Evolutionary conservation across 2,329 filamentous ascomycete species (phyloP), one percentile per base, ranked within the genome.

Genomic region (Lojkania enalia): DNA sequence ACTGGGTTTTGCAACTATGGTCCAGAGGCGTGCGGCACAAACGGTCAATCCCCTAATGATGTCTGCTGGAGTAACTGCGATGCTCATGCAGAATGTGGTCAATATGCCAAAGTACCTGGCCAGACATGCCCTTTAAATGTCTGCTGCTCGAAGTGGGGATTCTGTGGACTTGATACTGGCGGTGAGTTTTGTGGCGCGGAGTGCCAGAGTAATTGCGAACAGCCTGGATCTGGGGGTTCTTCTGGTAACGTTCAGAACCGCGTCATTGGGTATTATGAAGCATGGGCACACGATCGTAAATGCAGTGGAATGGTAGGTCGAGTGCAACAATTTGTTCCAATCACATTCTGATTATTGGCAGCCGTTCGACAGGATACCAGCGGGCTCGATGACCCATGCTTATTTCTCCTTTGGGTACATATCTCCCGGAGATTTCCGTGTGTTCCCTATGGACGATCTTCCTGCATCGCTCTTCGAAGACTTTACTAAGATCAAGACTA

Each of bases 111-210:
- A 11, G 9, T 33, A 7, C 30, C 30, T 7, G 30, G 30, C 13
- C 48, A 35, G 18, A 48, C 7, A 3, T 57, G 54, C 18, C 48
- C 49, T 1, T 30, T 56, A 4, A 54, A 58, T 9, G 41, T 49
- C 9, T 61, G 57, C 39, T 60, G 57, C 42, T 57, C 51, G 2
- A 42, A 49, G 27, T 62, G 71, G 2, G 71, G 71, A 1, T 58
- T 60, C 42, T 76, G 73, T 6, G 69, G 67, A 11, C 9, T 33
- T 27, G 23, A 27, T 11, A 45, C 48, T 20, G 72, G 63, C 1
- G 73, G 46, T 6, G 23, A 46, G 2, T 60, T 57, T 18, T 45
- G 42, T 20, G 37, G 13, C 15, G 14, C n/a, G 12, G 33, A 32
- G 4, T 46, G 44, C 20, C 44, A 46, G 20, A 35, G 29, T 15